Evolutionary conservation across 2,329 filamentous ascomycete species (phyloP).

Genomic region (Ascochyta fabae): DNA sequence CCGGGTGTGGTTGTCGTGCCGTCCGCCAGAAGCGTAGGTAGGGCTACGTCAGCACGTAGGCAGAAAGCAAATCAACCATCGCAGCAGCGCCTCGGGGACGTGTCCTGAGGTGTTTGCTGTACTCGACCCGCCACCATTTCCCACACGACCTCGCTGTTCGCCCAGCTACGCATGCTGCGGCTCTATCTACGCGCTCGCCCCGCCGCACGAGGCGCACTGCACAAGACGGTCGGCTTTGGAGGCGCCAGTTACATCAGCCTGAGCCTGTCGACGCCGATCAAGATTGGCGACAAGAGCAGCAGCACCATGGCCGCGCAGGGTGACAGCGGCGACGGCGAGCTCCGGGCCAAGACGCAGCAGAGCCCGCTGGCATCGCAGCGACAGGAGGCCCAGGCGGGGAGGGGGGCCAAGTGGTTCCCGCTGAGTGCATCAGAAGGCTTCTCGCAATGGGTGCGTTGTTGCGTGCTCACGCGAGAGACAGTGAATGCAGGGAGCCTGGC

Average conservation of each 20-base stretch:
- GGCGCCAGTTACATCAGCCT: conserved; percentile 42
- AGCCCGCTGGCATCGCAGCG: conserved; percentile 58
- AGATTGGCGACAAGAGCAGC: conserved; percentile 32
- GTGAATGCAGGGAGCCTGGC: neutral
- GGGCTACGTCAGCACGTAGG: conserved; percentile 30
- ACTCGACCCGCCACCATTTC: conserved; percentile 43
- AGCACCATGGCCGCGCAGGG: conserved; percentile 41
- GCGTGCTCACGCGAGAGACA: neutral
- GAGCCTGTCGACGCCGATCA: conserved; percentile 38
- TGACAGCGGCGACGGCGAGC: conserved; percentile 29
- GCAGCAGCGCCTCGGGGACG: conserved; percentile 28
- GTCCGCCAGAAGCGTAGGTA: conserved; percentile 5
- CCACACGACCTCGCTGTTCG: conserved; percentile 25
- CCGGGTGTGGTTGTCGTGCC: neutral
- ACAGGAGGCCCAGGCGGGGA: conserved; percentile 42
- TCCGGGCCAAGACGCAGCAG: conserved; percentile 49
- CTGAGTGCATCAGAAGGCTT: conserved; percentile 91
- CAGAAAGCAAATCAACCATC: conserved; percentile 9
- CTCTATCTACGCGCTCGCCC: conserved; percentile 26
- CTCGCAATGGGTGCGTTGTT: conserved; percentile 78
- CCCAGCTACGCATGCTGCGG: conserved; percentile 47
- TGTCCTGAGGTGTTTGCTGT: conserved; percentile 26
- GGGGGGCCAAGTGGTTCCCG: conserved; percentile 69
- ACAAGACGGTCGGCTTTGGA: conserved; percentile 39
- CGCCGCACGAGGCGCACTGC: conserved; percentile 27